Conservation (phyloP, 148 eudicot genomes). For the Oxyria digyna region DNA sequence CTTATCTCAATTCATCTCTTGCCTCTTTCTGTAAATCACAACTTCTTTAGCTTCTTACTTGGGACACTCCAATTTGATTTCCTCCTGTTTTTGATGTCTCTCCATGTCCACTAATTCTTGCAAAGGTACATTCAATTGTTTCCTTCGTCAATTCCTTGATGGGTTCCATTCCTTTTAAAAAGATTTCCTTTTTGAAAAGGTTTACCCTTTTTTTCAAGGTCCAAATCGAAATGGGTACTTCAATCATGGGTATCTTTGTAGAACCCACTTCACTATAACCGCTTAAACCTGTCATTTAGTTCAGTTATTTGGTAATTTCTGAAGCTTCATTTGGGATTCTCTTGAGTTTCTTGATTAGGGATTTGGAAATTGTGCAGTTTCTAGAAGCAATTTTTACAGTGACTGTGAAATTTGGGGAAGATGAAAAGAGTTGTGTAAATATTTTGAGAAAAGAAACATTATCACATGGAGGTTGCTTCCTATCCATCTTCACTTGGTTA, state of each 20-base stretch:
- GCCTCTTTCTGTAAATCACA: neutral
- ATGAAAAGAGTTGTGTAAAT: slow-evolving; percentile 4
- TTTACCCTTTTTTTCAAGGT: neutral
- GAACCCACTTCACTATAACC: neutral
- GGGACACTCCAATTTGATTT: neutral
- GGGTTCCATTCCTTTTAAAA: neutral
- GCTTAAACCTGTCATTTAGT: too few relatives aligned
- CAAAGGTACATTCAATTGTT: neutral
- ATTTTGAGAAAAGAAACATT: slow-evolving; percentile 19
- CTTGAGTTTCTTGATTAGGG: neutral
- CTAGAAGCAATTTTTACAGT: neutral
- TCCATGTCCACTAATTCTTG: neutral
- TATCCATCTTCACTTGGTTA: slow-evolving; percentile 6
- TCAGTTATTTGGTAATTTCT: neutral
- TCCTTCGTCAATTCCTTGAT: neutral
- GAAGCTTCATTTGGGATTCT: neutral
- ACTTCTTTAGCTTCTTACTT: neutral
- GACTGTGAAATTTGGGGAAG: slow-evolving; percentile 11
- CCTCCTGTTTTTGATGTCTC: neutral
- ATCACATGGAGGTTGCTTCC: slow-evolving; percentile 21
- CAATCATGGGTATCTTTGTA: neutral
- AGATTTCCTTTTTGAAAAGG: neutral
- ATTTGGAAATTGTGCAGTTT: slow-evolving; percentile 1
- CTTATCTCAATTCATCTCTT: neutral
- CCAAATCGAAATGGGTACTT: neutral